Evolutionary conservation across 805 yeast genomes (phyloP), one percentile per base, ranked within the genome.

Genomic region (Suhomyces vadensis): DNA sequence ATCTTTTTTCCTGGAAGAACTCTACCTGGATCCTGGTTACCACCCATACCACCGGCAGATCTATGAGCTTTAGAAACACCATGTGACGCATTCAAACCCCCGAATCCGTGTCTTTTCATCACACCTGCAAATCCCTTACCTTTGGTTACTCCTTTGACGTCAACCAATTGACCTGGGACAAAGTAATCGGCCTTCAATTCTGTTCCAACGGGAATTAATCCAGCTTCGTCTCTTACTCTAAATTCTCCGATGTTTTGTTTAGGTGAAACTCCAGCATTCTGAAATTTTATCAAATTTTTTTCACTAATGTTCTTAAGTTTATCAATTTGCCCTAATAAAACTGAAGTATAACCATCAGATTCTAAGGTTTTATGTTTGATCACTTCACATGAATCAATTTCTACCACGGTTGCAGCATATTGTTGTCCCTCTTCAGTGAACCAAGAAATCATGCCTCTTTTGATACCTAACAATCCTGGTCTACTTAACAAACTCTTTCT

Each of bases 81-180:
- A 66, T 94, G 99, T 1, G 97, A 77, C 5, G 97, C 97, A 35
- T 81, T 79, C 65, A 87, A 79, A 76, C 99, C 99, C 37, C 71
- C 73, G 70, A 92, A 94, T 9, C 88, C 87, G 74, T 85, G 86
- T 69, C 96, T 83, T 65, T 92, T 92, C 97, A 94, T 94, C 19
- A 92, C 98, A 81, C 99, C 99, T 17, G 91, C 88, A 64, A 89
- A 89, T 8, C 99, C 99, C 67, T 94, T 94, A 68, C 99, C 99
- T 64, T 89, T 92, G 41, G 91, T 75, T 14, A 77, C 75, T 11
- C 91, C 85, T 61, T 81, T 77, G 42, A 89, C 71, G 62, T 94
- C 99, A 21, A 94, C 91, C 47, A 71, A 78, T 64, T 89, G 94
- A 23, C 97, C 98, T 13, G 71, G 74, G 45, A 81, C 77, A 63